phyloP scores from a whole-genome alignment of 78 protist species.

The Monocercomonoides exilis region DNA sequence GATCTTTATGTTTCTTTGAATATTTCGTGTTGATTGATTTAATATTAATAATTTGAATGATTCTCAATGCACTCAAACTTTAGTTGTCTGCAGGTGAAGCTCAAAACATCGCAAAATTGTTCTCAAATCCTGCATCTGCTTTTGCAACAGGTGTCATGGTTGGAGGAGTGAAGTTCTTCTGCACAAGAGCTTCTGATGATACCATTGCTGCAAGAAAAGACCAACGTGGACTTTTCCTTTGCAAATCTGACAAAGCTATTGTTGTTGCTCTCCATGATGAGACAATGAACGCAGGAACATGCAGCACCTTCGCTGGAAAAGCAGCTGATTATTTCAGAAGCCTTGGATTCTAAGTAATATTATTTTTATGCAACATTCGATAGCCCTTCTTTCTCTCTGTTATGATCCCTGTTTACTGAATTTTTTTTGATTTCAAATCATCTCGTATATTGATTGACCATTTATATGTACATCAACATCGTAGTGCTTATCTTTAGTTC shows the following conservation, averaged over 20 bases:
- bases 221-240: neutral
- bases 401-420: too few relatives aligned
- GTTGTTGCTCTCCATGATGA: neutral
- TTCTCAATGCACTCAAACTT: neutral
- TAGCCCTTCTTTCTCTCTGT: too few relatives aligned
- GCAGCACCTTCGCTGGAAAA: neutral
- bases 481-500: too few relatives aligned
- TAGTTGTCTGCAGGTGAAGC: neutral
- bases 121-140: neutral
- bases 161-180: neutral
- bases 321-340: neutral
- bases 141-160: neutral
- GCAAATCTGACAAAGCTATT: neutral
- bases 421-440: too few relatives aligned
- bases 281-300: neutral
- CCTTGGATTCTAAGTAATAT: neutral
- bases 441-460: too few relatives aligned
- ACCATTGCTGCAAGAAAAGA: neutral
- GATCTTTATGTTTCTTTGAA: neutral
- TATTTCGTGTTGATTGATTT: too few relatives aligned
- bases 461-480: too few relatives aligned
- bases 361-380: too few relatives aligned
- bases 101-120: neutral
- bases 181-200: neutral
- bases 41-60: too few relatives aligned